These are phyloP conservation scores for Asclepias syriaca DNA, from an alignment of 257 asterid genomes.

Conservation along the genomic window DNA sequence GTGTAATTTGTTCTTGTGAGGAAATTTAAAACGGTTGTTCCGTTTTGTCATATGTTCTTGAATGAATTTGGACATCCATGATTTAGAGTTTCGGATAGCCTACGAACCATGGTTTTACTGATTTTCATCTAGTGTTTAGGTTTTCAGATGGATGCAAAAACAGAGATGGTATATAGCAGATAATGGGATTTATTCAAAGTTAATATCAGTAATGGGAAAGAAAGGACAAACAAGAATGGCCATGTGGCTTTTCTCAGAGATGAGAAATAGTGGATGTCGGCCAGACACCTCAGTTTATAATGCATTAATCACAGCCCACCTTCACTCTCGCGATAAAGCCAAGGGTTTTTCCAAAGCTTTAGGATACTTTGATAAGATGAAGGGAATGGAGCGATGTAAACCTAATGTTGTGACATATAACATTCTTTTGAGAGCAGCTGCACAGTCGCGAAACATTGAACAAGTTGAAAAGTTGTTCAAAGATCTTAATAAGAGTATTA, in stretches of 20 bases:
- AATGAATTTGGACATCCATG: background rate
- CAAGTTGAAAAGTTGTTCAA: conserved; percentile 66
- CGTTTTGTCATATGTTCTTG: background rate
- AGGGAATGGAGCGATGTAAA: conserved; percentile 69
- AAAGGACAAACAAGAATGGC: conserved; percentile 94
- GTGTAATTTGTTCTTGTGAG: background rate
- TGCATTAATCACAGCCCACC: conserved; percentile 84
- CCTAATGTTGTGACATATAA: conserved; percentile 87
- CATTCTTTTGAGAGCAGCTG: conserved; percentile 85
- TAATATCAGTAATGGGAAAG: conserved; percentile 94
- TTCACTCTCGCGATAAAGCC: conserved; percentile 71
- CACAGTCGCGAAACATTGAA: conserved; percentile 63
- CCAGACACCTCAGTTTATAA: conserved; percentile 95
- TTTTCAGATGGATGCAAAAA: conserved; percentile 99
- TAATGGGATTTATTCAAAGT: conserved; percentile 87
- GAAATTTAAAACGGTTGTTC: background rate
- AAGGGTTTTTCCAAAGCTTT: conserved; percentile 79
- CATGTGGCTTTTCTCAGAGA: conserved; percentile 98
- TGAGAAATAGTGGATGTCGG: conserved; percentile 93
- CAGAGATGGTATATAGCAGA: conserved; percentile 94
- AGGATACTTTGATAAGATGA: conserved; percentile 83
- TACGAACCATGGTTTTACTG: conserved; percentile 6
- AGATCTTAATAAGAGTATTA: conserved; percentile 61
- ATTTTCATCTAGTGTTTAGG: conserved; percentile 35
- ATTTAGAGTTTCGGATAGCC: background rate